Conservation (phyloP, 1,284 basidiomycete species). For the Inonotus hispidus region DNA sequence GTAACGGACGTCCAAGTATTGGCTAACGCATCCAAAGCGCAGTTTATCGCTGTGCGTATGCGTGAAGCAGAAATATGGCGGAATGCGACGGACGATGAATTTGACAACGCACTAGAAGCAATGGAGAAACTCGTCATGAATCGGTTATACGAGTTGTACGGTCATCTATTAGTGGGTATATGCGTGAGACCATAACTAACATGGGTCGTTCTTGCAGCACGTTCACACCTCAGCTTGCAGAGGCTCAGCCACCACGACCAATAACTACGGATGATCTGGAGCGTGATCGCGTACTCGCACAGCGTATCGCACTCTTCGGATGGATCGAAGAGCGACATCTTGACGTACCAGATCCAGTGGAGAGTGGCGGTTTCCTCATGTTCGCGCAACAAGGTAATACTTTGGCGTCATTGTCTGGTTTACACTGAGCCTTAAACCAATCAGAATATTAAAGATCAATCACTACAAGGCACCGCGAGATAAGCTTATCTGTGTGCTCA, state of each 20-base stretch:
- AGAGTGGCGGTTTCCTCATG: slow-evolving; percentile 80
- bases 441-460: slow-evolving; percentile 92
- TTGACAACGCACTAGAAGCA: slow-evolving; percentile 95
- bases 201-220: slow-evolving; percentile 48
- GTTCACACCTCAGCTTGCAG: slow-evolving; percentile 77
- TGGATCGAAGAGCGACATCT: slow-evolving; percentile 91
- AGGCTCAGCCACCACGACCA: slow-evolving; percentile 62
- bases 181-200: background rate
- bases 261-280: slow-evolving; percentile 95
- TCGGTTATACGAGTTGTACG: slow-evolving; percentile 87
- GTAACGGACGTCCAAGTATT: slow-evolving; percentile 3
- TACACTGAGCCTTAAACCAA: background rate
- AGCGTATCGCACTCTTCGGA: slow-evolving; percentile 87
- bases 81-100: slow-evolving; percentile 72
- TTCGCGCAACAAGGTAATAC: slow-evolving; percentile 86
- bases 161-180: slow-evolving; percentile 19
- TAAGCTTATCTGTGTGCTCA: slow-evolving; percentile 96
- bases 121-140: slow-evolving; percentile 99
- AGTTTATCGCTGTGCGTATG: slow-evolving; percentile 91
- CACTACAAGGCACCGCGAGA: slow-evolving; percentile 98
- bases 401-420: slow-evolving; percentile 5
- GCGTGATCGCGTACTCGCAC: slow-evolving; percentile 83
- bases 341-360: slow-evolving; percentile 70
- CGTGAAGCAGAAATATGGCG: slow-evolving; percentile 80
- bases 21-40: slow-evolving; percentile 16